Evolutionary conservation across 805 yeast genomes (phyloP).

Genomic region (Candida rishiriensis): DNA sequence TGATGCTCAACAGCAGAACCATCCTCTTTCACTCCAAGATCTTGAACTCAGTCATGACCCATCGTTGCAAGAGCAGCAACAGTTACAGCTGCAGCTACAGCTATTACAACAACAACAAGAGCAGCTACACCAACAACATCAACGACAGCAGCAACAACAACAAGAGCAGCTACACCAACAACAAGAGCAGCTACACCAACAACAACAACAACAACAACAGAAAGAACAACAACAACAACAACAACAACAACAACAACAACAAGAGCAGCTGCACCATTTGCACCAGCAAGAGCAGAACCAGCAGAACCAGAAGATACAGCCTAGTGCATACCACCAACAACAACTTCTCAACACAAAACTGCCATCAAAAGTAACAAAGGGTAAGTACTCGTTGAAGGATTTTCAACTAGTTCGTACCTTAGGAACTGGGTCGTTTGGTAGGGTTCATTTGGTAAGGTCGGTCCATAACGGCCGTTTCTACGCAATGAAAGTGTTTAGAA

Average conservation of each 20-base stretch:
- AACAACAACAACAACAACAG: neutral
- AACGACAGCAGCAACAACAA: neutral
- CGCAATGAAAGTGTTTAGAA: slow-evolving; percentile 56
- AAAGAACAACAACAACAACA: neutral
- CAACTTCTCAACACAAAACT: slow-evolving; percentile 1
- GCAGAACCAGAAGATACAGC: neutral
- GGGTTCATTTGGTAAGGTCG: slow-evolving; percentile 55
- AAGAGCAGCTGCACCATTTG: too few relatives aligned
- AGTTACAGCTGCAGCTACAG: neutral
- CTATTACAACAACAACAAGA: neutral
- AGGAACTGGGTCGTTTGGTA: slow-evolving; percentile 59
- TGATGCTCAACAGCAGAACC: neutral
- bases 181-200: neutral
- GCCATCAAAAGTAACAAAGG: slow-evolving; percentile 39
- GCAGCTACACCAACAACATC: neutral
- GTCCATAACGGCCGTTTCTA: slow-evolving; percentile 57
- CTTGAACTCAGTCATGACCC: neutral
- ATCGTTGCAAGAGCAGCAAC: neutral
- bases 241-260: neutral
- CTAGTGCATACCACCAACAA: neutral
- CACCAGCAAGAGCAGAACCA: too few relatives aligned
- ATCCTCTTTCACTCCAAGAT: neutral
- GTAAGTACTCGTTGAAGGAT: slow-evolving; percentile 51
- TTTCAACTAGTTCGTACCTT: slow-evolving; percentile 54
- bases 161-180: neutral